Evolutionary conservation across 345 rosid genomes (phyloP).

Genomic region (Kernera saxatilis): DNA sequence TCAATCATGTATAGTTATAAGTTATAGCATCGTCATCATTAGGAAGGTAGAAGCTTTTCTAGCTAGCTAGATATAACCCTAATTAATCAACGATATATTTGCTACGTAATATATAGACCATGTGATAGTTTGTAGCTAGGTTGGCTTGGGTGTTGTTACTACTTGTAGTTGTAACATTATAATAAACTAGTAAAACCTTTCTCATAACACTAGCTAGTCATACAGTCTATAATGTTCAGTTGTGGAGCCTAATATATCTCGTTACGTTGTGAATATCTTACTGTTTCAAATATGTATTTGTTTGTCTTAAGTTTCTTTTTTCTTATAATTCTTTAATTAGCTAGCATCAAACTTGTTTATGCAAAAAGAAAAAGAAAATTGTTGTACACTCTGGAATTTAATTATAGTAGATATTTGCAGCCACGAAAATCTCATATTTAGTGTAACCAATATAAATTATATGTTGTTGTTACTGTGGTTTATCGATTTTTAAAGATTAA

Average conservation of each 20-base stretch:
- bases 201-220: too few species aligned
- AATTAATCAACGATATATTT: neutral
- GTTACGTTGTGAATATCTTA: neutral
- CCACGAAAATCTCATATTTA: neutral
- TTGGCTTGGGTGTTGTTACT: slow-evolving; percentile 4
- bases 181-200: neutral
- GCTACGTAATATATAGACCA: neutral
- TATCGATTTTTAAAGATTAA: too few species aligned
- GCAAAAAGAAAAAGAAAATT: neutral
- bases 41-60: neutral
- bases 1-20: neutral
- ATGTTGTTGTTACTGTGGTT: too few species aligned
- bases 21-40: neutral
- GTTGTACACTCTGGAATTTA: neutral
- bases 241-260: neutral
- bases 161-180: neutral
- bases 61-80: neutral
- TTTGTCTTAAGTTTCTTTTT: neutral
- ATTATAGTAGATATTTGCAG: neutral
- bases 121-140: neutral
- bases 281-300: neutral
- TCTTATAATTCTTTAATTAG: neutral
- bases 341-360: neutral
- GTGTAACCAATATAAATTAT: too few species aligned
- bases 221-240: neutral